phyloP scores from a whole-genome alignment of 352 stramenopile genomes.

The Vaucheria bursata region DNA sequence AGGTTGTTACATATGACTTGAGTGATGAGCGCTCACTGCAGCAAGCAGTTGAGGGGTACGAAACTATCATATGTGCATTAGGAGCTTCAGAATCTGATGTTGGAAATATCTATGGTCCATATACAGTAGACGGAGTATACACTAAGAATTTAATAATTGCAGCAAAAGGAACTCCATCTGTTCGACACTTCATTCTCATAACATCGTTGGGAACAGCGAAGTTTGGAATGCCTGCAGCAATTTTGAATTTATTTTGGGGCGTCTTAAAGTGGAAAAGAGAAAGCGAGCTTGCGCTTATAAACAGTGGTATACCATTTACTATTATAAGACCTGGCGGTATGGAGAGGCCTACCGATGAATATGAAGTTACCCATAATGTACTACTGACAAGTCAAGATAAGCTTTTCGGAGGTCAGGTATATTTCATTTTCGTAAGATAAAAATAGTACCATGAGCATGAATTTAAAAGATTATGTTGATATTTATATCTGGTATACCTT shows the following conservation, averaged over 20 bases:
- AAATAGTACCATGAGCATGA: neutral
- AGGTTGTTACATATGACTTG: neutral
- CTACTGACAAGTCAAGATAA: constrained; percentile 20
- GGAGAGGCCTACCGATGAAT: constrained; percentile 43
- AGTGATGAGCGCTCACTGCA: neutral
- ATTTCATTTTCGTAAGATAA: no score
- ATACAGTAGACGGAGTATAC: constrained; percentile 14
- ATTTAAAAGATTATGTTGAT: neutral
- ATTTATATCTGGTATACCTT: neutral
- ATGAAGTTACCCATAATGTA: constrained; percentile 44
- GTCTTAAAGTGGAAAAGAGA: constrained; percentile 37
- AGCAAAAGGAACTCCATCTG: constrained; percentile 29
- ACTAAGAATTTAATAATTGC: constrained; percentile 39
- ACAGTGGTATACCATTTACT: constrained; percentile 39
- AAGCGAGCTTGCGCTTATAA: constrained; percentile 22
- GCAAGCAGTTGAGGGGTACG: constrained; percentile 16
- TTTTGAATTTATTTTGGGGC: constrained; percentile 45
- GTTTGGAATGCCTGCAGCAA: constrained; percentile 36
- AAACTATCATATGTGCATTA: constrained; percentile 37
- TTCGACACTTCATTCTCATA: constrained; percentile 45
- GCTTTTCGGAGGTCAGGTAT: constrained; percentile 42
- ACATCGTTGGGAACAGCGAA: constrained; percentile 43
- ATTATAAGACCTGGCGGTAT: constrained; percentile 46
- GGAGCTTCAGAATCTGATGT: constrained; percentile 32
- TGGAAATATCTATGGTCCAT: constrained; percentile 28